Evolutionary conservation across 148 eudicot species (phyloP), one percentile per base, ranked within the genome.

Genomic region (Silene latifolia): DNA sequence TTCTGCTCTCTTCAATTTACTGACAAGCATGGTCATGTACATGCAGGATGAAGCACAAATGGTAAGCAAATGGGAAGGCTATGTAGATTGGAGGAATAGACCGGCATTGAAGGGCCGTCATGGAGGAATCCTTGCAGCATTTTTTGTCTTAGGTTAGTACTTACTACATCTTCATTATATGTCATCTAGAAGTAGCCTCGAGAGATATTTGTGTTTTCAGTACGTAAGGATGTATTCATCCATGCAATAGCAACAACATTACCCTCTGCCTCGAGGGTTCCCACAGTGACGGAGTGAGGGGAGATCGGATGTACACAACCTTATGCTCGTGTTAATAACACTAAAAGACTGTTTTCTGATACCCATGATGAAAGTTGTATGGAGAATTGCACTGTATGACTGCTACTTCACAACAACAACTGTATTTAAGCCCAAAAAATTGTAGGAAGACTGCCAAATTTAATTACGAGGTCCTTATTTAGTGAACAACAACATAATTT

Each of bases 71-170:
- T 85, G 84, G 91, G 87, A 87, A 63, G 90, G 89, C 48, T 89
- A 86, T 63, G 88, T 87, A 51, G 85, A 87, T 79, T 91, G 97
- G 94, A 88, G 80, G 77, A 83, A 80, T 47, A 77, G 71, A 77
- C 88, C 90, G 5, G 94, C 90, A 48, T 10, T 84, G 27, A 89
- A 77, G 86, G 90, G 92, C 57, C 79, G 25, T n/a, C 94, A 91
- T 75, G 90, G 97, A 61, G 93, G 97, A 60, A 57, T 82, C 48
- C 67, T 85, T 59, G 93, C 97, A 23, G 92, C 97, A 60, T 75
- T 92, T 48, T 81, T 87, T 44, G 90, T 89, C 67, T 72, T 91
- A 72, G 87, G 97, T 91, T 19, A 79, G 84, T 79, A 20, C 21
- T 5, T 57, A 44, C 57, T 57, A 67, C 57, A 8, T 58, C 8